Base-by-base conservation (phyloP, 345 rosid species). In the Rhizophora mangle region DNA sequence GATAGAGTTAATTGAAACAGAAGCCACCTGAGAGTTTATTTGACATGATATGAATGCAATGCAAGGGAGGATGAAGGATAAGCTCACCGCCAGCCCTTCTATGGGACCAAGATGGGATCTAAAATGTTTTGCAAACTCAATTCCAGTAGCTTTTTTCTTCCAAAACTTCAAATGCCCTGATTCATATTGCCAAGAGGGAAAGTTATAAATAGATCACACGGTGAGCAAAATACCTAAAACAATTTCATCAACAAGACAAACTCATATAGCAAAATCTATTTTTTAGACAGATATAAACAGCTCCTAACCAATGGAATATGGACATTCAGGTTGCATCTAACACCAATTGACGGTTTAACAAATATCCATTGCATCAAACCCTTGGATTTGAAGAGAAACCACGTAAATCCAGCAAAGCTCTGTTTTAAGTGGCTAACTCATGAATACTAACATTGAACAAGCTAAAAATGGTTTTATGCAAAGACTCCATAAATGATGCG, bases 61-160 rank as follows among this genome's bases (percentile, higher is more conserved):
- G 29, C 24, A 54, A 26, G 29, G 27, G 37, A 49, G 43, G 20
- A 31, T 65, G 70, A 22, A 67, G 52, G 22, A 60, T 65, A 57
- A 67, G 66, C 96, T 87, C 74, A 95, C 98, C 84, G 92, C 92
- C 76, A 95, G 73, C 70, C 96, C 99, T 85, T 92, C 92, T 55
- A 95, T 88, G 22, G 99, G 96, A 74, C 96, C 96, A 51, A 92
- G 87, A 73, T 95, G 99, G 36, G 99, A 88, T 60, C 92, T 88
- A 74, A 88, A 95, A 82, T 95, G 98, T 83, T 95, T 95, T 34
- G 99, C 99, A 81, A 95, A 95, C 84, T 95, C 99, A 22, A 92
- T 86, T 36, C 96, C 99, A 49, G 72, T 59, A 10, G 91, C 77
- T 69, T 88, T 92, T 64, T 92, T 95, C 93, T 95, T 95, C 99